A percentile compares a stretch with the other conserved stretches of the same genome.
These are phyloP conservation scores for Olyra latifolia DNA, from an alignment of 176 grass and related monocot species.

Conservation along the genomic window DNA sequence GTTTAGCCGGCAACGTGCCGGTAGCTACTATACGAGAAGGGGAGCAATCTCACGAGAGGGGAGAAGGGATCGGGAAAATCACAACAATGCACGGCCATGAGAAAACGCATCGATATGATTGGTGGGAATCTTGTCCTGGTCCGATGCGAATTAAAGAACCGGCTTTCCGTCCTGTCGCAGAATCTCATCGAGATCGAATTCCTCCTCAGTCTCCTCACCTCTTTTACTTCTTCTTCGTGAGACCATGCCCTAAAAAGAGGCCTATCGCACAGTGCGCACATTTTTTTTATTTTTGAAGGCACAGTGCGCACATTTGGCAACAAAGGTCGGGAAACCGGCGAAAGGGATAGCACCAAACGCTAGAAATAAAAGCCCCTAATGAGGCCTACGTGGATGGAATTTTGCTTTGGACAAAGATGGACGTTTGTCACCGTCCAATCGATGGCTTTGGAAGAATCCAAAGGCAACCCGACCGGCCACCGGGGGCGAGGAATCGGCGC, in stretches of 20 bases:
- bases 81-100: slow-evolving; percentile 7
- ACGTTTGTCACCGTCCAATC: slow-evolving; percentile 27
- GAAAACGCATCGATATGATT: slow-evolving; percentile 44
- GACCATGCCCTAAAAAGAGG: slow-evolving; percentile 33
- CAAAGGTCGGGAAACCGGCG: slow-evolving; percentile 25
- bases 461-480: slow-evolving; percentile 26
- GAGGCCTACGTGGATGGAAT: neutral
- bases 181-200: slow-evolving; percentile 31
- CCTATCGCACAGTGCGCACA: neutral
- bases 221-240: neutral
- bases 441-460: slow-evolving; percentile 55
- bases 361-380: slow-evolving; percentile 12
- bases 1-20: slow-evolving; percentile 24
- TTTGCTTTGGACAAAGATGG: slow-evolving; percentile 32
- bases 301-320: neutral
- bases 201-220: neutral
- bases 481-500: slow-evolving; percentile 26
- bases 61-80: neutral
- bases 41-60: slow-evolving; percentile 21
- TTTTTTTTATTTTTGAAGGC: too few species aligned
- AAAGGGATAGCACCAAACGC: slow-evolving; percentile 33
- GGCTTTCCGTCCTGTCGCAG: slow-evolving; percentile 37
- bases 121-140: slow-evolving; percentile 31
- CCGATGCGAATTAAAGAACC: slow-evolving; percentile 29
- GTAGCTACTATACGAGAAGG: slow-evolving; percentile 19